Percentiles rank a stretch among this genome's conserved stretches.
Evolutionary conservation across 805 yeast genomes (phyloP).

Genomic region (Saccharomyces paradoxus): DNA sequence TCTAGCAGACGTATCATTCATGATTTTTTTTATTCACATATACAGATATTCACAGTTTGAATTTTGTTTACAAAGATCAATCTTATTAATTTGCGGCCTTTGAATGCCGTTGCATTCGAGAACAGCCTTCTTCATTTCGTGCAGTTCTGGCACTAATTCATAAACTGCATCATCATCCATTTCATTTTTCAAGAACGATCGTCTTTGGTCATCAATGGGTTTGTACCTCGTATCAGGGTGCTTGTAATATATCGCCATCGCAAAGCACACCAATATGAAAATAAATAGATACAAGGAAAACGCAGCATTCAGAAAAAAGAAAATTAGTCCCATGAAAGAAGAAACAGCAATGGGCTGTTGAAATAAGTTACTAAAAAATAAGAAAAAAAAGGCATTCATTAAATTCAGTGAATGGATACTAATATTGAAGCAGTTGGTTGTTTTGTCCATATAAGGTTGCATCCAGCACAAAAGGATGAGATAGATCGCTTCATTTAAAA

Average conservation of each 20-base stretch:
- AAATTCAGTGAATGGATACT: constrained; percentile 71
- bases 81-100: constrained; percentile 19
- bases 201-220: constrained; percentile 86
- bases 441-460: constrained; percentile 89
- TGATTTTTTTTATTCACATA: not conserved
- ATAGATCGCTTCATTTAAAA: constrained; percentile 69
- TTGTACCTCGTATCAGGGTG: constrained; percentile 93
- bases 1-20: constrained; percentile 6
- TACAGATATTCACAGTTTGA: not conserved
- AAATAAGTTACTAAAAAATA: constrained; percentile 82
- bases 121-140: constrained; percentile 30
- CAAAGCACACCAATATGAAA: constrained; percentile 81
- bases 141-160: constrained; percentile 27
- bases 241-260: constrained; percentile 72
- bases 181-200: constrained; percentile 70
- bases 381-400: constrained; percentile 75
- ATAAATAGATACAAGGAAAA: constrained; percentile 75
- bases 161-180: constrained; percentile 23
- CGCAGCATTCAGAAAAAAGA: constrained; percentile 81
- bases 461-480: constrained; percentile 56
- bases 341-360: constrained; percentile 78
- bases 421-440: constrained; percentile 88
- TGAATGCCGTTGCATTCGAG: constrained; percentile 31
- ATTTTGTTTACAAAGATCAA: constrained; percentile 14
- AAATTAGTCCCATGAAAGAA: constrained; percentile 83